Conservation (phyloP, 768 basidiomycete genomes). For the Tulasnella sp. region DNA sequence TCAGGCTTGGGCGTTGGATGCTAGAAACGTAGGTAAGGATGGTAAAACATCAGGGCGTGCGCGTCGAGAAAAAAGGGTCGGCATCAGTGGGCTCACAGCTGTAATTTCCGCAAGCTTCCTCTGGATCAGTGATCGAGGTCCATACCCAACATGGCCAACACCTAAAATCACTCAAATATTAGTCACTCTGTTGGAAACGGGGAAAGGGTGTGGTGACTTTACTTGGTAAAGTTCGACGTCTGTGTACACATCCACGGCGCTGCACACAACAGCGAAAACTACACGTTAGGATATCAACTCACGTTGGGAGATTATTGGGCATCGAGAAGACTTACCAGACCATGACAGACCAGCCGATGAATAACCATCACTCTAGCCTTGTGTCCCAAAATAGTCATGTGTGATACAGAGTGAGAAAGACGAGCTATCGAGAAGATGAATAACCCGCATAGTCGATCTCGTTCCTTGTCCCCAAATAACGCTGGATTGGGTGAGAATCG, state of each 20-base stretch:
- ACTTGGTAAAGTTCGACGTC: constrained; percentile 39
- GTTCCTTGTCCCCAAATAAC: no score
- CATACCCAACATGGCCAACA: constrained; percentile 62
- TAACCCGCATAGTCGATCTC: no score
- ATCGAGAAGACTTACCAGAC: constrained; percentile 20
- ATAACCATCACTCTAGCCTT: constrained; percentile 36
- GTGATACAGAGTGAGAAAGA: neutral
- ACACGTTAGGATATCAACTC: constrained; percentile 32
- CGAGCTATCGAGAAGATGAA: neutral
- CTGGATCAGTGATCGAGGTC: constrained; percentile 52
- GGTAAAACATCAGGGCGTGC: no score
- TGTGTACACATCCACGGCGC: constrained; percentile 29
- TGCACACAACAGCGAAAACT: constrained; percentile 47
- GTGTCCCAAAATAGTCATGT: constrained; percentile 21
- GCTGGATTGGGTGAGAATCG: neutral
- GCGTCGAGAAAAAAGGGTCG: no score
- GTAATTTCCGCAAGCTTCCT: constrained; percentile 57
- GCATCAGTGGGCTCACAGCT: no score
- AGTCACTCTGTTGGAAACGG: no score
- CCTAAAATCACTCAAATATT: constrained; percentile 20
- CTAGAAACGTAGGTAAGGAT: constrained; percentile 54
- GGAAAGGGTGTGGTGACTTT: constrained; percentile 26
- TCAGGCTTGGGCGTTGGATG: constrained; percentile 46
- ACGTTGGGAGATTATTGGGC: no score
- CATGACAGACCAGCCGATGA: constrained; percentile 49